phyloP scores from a whole-genome alignment of 2,329 filamentous ascomycete species.

The Dryadomyces quercivorus region DNA sequence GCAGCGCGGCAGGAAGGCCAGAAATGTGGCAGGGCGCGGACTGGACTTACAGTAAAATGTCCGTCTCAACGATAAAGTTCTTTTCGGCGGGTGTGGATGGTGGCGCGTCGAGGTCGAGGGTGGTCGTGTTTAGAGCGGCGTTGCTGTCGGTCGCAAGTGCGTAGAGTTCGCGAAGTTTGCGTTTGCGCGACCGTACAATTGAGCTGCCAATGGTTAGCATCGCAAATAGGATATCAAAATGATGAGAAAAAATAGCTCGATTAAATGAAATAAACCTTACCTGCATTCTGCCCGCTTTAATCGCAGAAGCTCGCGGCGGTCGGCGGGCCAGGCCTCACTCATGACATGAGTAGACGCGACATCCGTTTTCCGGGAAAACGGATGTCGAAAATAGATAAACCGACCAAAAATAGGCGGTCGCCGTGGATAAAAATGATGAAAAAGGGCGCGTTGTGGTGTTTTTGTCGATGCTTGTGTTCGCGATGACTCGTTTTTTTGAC shows the following conservation, averaged over 20 bases:
- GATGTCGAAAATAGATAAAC: slow-evolving; percentile 30
- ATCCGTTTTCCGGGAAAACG: slow-evolving; percentile 57
- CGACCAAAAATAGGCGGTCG: slow-evolving; percentile 20
- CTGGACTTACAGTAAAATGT: slow-evolving; percentile 46
- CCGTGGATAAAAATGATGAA: slow-evolving; percentile 21
- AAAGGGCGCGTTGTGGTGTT: slow-evolving; percentile 21
- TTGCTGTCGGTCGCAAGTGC: slow-evolving; percentile 60
- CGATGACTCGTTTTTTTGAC: slow-evolving; percentile 7
- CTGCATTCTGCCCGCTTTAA: slow-evolving; percentile 50
- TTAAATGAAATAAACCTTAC: slow-evolving; percentile 34
- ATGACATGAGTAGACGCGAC: slow-evolving; percentile 57
- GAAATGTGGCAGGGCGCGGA: slow-evolving; percentile 9
- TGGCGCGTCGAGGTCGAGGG: slow-evolving; percentile 44
- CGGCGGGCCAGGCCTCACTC: slow-evolving; percentile 57
- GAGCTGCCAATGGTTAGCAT: slow-evolving; percentile 40
- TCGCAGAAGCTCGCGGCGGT: slow-evolving; percentile 54
- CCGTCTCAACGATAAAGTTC: slow-evolving; percentile 43
- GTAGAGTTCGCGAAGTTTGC: slow-evolving; percentile 82
- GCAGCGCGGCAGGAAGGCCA: background rate
- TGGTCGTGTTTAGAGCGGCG: slow-evolving; percentile 45
- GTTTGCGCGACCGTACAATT: slow-evolving; percentile 75
- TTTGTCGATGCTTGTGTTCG: slow-evolving; percentile 17
- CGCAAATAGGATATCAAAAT: slow-evolving; percentile 29
- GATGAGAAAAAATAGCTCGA: slow-evolving; percentile 38
- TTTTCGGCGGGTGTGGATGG: slow-evolving; percentile 37